Percentiles rank a stretch among this genome's conserved stretches.
Evolutionary conservation across 805 yeast genomes (phyloP).

Genomic region (Millerozyma acaciae): DNA sequence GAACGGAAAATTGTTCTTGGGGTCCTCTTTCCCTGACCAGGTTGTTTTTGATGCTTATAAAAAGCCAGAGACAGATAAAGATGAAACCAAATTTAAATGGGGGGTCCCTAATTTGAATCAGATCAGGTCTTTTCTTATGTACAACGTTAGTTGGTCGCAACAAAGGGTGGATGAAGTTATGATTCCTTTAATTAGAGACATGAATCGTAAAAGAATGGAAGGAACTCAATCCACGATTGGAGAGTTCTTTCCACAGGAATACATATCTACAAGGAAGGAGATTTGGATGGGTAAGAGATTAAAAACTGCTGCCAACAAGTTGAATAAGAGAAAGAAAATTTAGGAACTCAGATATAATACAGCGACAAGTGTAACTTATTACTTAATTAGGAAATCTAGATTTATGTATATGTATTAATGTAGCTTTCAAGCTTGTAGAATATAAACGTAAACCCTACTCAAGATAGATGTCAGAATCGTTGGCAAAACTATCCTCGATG

Average conservation of each 20-base stretch:
- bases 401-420: neutral
- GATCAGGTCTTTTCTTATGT: constrained; percentile 64
- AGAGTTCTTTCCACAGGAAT: constrained; percentile 66
- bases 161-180: constrained; percentile 75
- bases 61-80: constrained; percentile 80
- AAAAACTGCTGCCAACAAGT: constrained; percentile 51
- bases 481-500: constrained; percentile 62
- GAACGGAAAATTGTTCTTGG: constrained; percentile 51
- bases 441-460: neutral
- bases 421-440: neutral
- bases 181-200: constrained; percentile 77
- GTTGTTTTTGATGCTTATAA: constrained; percentile 70
- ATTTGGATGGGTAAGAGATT: constrained; percentile 57
- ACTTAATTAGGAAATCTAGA: constrained; percentile 9
- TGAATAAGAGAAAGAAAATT: constrained; percentile 23
- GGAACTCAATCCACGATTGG: constrained; percentile 58
- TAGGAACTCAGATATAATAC: neutral
- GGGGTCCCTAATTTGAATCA: constrained; percentile 84
- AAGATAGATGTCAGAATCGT: constrained; percentile 40
- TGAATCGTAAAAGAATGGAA: constrained; percentile 58
- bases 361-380: neutral
- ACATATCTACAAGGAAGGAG: constrained; percentile 43
- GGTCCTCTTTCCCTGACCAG: constrained; percentile 65
- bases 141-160: constrained; percentile 75
- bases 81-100: constrained; percentile 78